Base-by-base conservation (phyloP, 1,284 basidiomycete genomes). In the Moniliella sp. region DNA sequence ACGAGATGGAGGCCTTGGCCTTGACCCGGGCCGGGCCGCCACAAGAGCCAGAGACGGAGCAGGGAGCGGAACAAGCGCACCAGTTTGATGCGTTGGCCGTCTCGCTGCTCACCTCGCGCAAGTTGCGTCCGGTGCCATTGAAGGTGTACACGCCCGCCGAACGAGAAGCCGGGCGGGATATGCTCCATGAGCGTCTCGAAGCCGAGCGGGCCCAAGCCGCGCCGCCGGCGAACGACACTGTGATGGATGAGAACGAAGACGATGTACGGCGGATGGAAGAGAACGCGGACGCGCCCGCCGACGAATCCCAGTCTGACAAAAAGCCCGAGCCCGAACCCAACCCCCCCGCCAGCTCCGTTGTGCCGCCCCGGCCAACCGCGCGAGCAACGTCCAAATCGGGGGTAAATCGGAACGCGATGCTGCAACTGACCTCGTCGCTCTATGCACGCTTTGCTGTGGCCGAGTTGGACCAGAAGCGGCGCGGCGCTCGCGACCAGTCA, bases 341-440 rank as follows among this genome's bases (percentile, higher is more conserved):
- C 18, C 29, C 18, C 8, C 13, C 25, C 5, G 18, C 29, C 17
- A 31, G 52, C 8, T 48, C 49, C 0, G 43, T 39, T n/a, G 48
- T 15, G 47, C 45, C 1, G 53, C 56, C 1, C 51, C 50, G 15
- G 57, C 56, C 33, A 57, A 59, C 32, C 37, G 46, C 10, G 56
- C 57, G 28, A 40, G 48, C 50, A 53, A 25, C 34, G 38, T n/a
- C 45, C 39, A 10, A 54, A 59, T n/a, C 33, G n/a, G n/a, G 39
- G 7, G 19, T 16, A 18, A 23, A 25, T 11, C 8, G 29, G 5
- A 36, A 25, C 14, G 39, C 42, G 26, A 34, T 41, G 10, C 31
- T 5, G 43, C 34, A 13, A 30, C 25, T 40, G 42, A 7, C 31
- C 33, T 8, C 14, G 23, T 23, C n/a, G 3, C 37, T 55, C 4